phyloP scores from a whole-genome alignment of 176 grass and related monocot genomes.

The Aegilops bicornis region DNA sequence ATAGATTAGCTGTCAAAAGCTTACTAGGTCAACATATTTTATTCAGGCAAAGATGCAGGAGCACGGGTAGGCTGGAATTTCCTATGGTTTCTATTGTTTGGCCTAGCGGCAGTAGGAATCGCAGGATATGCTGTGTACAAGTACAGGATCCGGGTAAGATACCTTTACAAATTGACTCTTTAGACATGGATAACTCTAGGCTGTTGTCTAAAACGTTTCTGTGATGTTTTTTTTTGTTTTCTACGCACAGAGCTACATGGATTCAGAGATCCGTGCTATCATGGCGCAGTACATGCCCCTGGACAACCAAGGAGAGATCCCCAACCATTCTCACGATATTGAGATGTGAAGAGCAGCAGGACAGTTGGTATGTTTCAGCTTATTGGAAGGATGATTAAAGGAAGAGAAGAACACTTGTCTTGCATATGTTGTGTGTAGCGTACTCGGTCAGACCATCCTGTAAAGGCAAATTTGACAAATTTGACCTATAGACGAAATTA shows the following conservation, averaged over 20 bases:
- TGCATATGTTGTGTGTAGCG: background rate
- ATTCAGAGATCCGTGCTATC: constrained; percentile 87
- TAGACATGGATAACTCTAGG: background rate
- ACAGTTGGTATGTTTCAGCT: background rate
- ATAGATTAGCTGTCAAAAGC: background rate
- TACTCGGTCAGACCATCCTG: background rate
- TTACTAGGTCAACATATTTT: background rate
- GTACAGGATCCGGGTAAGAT: constrained; percentile 84
- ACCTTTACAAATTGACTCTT: background rate
- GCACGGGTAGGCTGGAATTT: constrained; percentile 76
- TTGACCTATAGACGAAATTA: too few relatives aligned
- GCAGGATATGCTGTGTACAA: constrained; percentile 89
- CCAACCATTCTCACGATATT: constrained; percentile 54
- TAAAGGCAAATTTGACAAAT: too few relatives aligned
- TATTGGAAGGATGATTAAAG: background rate
- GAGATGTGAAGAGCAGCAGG: constrained; percentile 47
- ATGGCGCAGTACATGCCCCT: constrained; percentile 95
- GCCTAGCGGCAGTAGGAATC: constrained; percentile 60
- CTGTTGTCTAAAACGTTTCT: background rate
- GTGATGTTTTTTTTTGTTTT: background rate
- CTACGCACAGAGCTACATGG: constrained; percentile 66
- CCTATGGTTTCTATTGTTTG: constrained; percentile 86
- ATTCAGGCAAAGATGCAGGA: constrained; percentile 58
- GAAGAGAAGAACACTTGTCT: background rate
- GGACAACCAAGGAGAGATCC: constrained; percentile 68